These are phyloP conservation scores for Cornus kousa DNA, from an alignment of 148 eudicot genomes.

Conservation along the genomic window DNA sequence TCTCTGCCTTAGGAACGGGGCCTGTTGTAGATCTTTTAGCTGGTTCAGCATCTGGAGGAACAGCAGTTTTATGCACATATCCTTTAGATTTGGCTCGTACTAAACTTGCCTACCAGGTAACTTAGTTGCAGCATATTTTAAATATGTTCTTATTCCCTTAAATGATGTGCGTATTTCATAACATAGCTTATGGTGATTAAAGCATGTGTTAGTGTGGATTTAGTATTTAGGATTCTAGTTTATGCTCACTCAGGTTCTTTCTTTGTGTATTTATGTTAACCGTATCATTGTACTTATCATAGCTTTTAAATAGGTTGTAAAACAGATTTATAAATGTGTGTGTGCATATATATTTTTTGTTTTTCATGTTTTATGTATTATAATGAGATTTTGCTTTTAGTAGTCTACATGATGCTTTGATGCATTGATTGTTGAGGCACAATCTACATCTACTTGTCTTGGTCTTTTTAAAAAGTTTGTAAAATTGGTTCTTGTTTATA, in stretches of 20 bases:
- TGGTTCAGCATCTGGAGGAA: slow-evolving; percentile 95
- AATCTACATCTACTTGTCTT: too few species aligned
- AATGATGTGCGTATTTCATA: background rate
- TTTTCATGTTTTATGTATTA: background rate
- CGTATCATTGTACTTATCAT: background rate
- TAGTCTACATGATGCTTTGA: too few species aligned
- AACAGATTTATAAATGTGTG: background rate
- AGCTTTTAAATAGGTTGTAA: background rate
- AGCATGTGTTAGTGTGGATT: background rate
- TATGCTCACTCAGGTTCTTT: background rate
- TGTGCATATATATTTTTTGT: background rate
- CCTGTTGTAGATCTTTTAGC: slow-evolving; percentile 89
- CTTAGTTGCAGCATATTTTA: background rate
- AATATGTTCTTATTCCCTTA: background rate
- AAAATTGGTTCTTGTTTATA: too few species aligned
- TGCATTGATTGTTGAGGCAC: too few species aligned
- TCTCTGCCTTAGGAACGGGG: slow-evolving; percentile 81
- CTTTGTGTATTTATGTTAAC: background rate
- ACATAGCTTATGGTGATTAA: background rate
- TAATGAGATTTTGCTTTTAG: background rate
- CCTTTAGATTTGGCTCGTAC: slow-evolving; percentile 96
- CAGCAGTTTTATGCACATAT: slow-evolving; percentile 94
- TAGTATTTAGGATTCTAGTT: background rate
- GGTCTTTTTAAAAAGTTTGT: too few species aligned
- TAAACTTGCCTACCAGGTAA: slow-evolving; percentile 94